Evolutionary conservation across 805 yeast genomes (phyloP).

Genomic region (Starmerella kuoi): DNA sequence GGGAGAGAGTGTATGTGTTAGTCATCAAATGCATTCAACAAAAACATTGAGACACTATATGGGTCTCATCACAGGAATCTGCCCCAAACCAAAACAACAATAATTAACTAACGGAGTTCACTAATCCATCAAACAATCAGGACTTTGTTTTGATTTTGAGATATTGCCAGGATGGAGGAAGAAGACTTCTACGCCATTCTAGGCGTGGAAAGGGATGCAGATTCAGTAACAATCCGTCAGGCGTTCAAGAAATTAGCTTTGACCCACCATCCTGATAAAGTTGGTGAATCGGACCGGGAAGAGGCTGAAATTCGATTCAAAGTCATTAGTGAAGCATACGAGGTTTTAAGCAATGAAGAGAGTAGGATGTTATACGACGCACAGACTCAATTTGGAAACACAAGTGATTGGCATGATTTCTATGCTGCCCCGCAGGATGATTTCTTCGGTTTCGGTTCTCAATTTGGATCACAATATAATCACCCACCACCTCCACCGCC

Average conservation of each 20-base stretch:
- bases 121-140: too few relatives aligned
- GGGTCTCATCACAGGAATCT: too few relatives aligned
- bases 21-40: too few relatives aligned
- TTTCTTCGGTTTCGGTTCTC: constrained; percentile 4
- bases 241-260: constrained; percentile 81
- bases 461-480: constrained; percentile 3
- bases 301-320: constrained; percentile 71
- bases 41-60: too few relatives aligned
- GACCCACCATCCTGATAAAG: constrained; percentile 82
- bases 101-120: too few relatives aligned
- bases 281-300: constrained; percentile 49
- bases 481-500: constrained; percentile 5
- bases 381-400: constrained; percentile 25
- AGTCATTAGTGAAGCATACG: constrained; percentile 77
- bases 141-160: too few relatives aligned
- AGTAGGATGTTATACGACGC: constrained; percentile 29
- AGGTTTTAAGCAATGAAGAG: constrained; percentile 54
- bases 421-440: constrained; percentile 15
- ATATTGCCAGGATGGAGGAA: constrained; percentile 11
- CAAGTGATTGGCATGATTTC: constrained; percentile 32
- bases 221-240: constrained; percentile 59
- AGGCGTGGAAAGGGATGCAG: constrained; percentile 55
- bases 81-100: too few relatives aligned
- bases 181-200: constrained; percentile 47
- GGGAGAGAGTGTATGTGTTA: too few relatives aligned